A percentile compares a stretch with the other conserved stretches of the same genome.
phyloP scores from a whole-genome alignment of 2,329 filamentous ascomycete species.

The Chrysosporium keratinophilum region DNA sequence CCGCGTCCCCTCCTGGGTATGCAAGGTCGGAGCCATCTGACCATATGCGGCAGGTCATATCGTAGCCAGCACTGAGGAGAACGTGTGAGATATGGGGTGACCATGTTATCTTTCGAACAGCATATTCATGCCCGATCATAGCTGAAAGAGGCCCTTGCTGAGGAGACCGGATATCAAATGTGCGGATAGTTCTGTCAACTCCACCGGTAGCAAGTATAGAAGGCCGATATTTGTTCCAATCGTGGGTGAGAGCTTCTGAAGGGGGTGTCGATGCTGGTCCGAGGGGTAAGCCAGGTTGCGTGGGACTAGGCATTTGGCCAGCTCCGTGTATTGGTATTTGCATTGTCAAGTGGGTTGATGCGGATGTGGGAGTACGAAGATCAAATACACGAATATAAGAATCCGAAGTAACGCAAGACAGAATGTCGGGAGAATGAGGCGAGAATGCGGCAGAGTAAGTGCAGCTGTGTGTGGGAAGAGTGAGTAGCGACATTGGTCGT shows the following conservation, averaged over 20 bases:
- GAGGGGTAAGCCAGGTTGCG: conserved; percentile 25
- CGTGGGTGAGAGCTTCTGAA: conserved; percentile 79
- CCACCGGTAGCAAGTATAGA: conserved; percentile 77
- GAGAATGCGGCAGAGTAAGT: conserved; percentile 90
- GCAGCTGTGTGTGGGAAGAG: conserved; percentile 82
- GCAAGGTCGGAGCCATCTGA: conserved; percentile 56
- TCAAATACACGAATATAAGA: conserved; percentile 86
- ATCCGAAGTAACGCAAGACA: conserved; percentile 83
- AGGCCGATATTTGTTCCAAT: conserved; percentile 97
- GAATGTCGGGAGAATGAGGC: conserved; percentile 71
- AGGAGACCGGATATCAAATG: conserved; percentile 78
- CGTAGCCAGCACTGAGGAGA: conserved; percentile 81
- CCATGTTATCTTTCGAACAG: conserved; percentile 76
- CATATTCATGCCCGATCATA: conserved; percentile 81
- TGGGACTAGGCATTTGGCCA: conserved; percentile 40
- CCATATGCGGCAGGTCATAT: conserved; percentile 96
- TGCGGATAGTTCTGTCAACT: conserved; percentile 76
- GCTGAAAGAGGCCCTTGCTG: conserved; percentile 60
- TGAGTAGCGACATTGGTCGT: conserved; percentile 62
- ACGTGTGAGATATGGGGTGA: conserved; percentile 87
- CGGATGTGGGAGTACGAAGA: conserved; percentile 71
- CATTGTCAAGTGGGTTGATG: conserved; percentile 75
- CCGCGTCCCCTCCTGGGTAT: conserved; percentile 25
- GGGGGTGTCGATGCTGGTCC: conserved; percentile 45
- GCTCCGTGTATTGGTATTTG: conserved; percentile 74